phyloP scores from a whole-genome alignment of 495 filamentous ascomycete species.

The Hypoxylon subgilvum region DNA sequence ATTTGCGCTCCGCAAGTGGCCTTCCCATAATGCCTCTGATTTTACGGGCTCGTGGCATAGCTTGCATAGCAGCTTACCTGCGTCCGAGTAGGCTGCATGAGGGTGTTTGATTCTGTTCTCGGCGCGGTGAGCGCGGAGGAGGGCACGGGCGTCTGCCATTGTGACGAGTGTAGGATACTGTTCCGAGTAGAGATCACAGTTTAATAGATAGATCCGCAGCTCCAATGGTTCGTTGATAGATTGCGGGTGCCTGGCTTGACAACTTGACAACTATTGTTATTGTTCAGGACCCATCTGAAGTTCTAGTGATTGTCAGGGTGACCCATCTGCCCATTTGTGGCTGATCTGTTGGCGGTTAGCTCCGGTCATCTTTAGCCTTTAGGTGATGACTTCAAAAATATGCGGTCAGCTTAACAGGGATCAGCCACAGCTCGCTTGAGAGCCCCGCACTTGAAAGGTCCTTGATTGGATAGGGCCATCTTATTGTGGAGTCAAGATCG shows the following conservation, averaged over 20 bases:
- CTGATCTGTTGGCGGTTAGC: conserved; percentile 7
- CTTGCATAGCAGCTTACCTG: conserved; percentile 64
- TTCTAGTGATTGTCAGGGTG: conserved; percentile 9
- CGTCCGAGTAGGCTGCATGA: conserved; percentile 64
- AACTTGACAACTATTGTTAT: conserved; percentile 2
- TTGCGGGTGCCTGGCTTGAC: too few species aligned
- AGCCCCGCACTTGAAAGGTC: too few species aligned
- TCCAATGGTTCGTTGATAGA: too few species aligned
- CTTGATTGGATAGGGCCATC: background rate
- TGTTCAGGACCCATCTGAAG: conserved; percentile 4
- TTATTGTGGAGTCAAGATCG: conserved; percentile 12
- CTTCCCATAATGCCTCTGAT: conserved; percentile 65
- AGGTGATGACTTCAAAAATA: conserved; percentile 15
- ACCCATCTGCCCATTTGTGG: conserved; percentile 27
- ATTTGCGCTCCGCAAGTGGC: conserved; percentile 55
- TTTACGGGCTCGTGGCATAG: conserved; percentile 66
- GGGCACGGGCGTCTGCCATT: conserved; percentile 85
- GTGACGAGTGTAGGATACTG: too few species aligned
- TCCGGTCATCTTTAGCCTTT: background rate
- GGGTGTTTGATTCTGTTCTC: conserved; percentile 74
- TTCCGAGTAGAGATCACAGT: background rate
- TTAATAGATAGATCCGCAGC: too few species aligned
- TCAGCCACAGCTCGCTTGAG: conserved; percentile 23
- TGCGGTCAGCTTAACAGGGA: conserved; percentile 13
- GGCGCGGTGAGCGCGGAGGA: conserved; percentile 81